Conservation (phyloP, 331 rosid genomes). For the Telfairia occidentalis region DNA sequence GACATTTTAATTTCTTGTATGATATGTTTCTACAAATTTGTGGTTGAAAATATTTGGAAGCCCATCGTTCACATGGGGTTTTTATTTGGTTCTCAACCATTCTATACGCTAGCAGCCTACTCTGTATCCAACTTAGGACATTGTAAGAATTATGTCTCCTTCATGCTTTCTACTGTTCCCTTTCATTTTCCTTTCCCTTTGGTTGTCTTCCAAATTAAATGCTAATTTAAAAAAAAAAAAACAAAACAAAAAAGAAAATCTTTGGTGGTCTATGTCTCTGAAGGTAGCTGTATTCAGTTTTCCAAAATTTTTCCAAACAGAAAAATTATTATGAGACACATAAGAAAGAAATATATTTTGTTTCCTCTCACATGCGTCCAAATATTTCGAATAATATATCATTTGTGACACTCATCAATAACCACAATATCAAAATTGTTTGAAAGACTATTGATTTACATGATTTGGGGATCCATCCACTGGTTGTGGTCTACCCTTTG, state of each 20-base stretch:
- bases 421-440: conserved; percentile 16
- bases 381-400: not conserved
- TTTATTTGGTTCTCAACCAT: not conserved
- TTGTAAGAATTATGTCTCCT: conserved; percentile 3
- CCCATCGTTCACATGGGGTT: not conserved
- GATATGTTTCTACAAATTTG: not conserved
- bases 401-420: conserved; percentile 2
- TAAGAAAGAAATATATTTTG: not conserved
- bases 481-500: not conserved
- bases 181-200: not conserved
- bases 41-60: not conserved
- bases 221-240: too few species aligned
- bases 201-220: conserved; percentile 6
- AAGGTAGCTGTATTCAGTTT: conserved; percentile 4
- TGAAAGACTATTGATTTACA: not conserved
- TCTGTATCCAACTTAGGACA: conserved; percentile 7
- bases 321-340: not conserved
- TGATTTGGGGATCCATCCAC: conserved; percentile 3
- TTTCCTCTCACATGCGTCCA: not conserved
- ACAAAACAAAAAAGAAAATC: too few species aligned
- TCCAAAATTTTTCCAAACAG: not conserved
- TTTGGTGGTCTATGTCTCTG: not conserved
- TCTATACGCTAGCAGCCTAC: not conserved
- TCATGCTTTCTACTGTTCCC: conserved; percentile 5
- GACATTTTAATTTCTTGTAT: not conserved